Evolutionary conservation across 2,329 filamentous ascomycete species (phyloP), one percentile per base, ranked within the genome.

Genomic region (Emergomyces orientalis): DNA sequence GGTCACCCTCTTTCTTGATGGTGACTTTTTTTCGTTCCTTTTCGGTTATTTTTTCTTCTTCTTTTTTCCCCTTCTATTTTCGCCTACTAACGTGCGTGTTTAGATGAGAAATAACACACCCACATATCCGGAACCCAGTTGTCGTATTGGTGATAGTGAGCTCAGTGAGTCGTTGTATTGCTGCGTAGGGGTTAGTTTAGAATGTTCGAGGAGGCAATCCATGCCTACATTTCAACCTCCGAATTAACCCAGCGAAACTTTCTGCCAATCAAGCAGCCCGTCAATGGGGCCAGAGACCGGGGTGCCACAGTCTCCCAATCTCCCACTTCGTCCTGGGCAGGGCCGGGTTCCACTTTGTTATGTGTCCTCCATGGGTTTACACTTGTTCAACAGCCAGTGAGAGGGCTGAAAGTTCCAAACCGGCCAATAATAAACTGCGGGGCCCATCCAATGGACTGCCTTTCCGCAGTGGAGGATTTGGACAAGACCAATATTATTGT

Each of bases 171-270:
- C n/a, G n/a, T n/a, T n/a, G n/a, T n/a, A n/a, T n/a, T n/a, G n/a
- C n/a, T 41, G 37, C 37, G 37, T 41, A 13, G 41, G 4, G 41
- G 41, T 14, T 43, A 43, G 41, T 43, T 43, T 43, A 43, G 41
- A 43, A 43, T 32, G 30, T 25, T 52, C 22, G 49, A 52, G 49
- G 22, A 52, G 22, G 9, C 30, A 41, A 58, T 25, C 19, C 56
- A 25, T 19, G 34, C 37, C 39, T 58, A 34, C 56, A n/a, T 30
- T 41, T n/a, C 56, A 56, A 13, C 56, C 56, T 58, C 56, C 56
- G 56, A 37, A 58, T 58, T 58, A 43, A 58, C 34, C 56, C 52
- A 55, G 22, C 8, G 49, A 45, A 27, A 56, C 8, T 27, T 27
- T 30, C 17, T 37, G 52, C 52, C 52, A 56, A 56, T 56, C 52